Percentiles rank a stretch among this genome's conserved stretches.
These are phyloP conservation scores for Cercospora canescens DNA, from an alignment of 2,329 filamentous ascomycete genomes.

Conservation along the genomic window DNA sequence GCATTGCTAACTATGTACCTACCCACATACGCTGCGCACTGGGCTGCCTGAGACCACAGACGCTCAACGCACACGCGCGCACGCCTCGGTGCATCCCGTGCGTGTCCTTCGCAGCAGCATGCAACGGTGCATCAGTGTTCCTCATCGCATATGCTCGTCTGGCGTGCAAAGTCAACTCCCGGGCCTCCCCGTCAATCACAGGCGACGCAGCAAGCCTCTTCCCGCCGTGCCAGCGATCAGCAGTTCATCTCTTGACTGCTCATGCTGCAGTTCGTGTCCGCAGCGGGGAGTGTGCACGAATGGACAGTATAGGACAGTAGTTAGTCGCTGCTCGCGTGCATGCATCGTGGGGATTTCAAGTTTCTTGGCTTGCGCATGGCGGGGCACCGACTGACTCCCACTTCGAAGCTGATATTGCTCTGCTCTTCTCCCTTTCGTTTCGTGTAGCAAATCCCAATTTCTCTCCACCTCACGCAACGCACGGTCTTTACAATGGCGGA, in stretches of 20 bases:
- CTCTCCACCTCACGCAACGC: slow-evolving; percentile 4
- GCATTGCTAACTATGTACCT: too few species aligned
- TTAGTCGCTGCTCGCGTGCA: background rate
- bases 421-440: slow-evolving; percentile 1
- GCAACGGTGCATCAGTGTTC: background rate
- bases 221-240: background rate
- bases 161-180: background rate
- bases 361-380: slow-evolving; percentile 1
- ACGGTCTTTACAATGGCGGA: slow-evolving; percentile 29
- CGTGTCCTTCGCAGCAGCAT: background rate
- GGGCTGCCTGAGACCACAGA: background rate
- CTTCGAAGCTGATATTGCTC: slow-evolving; percentile 1
- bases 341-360: background rate
- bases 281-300: background rate
- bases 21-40: background rate
- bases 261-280: background rate
- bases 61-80: background rate
- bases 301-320: too few species aligned
- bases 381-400: slow-evolving; percentile 2
- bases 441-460: background rate
- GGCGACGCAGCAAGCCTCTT: background rate
- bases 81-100: background rate
- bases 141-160: background rate
- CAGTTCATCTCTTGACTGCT: slow-evolving; percentile 11
- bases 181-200: too few species aligned